Evolutionary conservation across 805 yeast species (phyloP), one percentile per base, ranked within the genome.

Genomic region (Candida easanensis): DNA sequence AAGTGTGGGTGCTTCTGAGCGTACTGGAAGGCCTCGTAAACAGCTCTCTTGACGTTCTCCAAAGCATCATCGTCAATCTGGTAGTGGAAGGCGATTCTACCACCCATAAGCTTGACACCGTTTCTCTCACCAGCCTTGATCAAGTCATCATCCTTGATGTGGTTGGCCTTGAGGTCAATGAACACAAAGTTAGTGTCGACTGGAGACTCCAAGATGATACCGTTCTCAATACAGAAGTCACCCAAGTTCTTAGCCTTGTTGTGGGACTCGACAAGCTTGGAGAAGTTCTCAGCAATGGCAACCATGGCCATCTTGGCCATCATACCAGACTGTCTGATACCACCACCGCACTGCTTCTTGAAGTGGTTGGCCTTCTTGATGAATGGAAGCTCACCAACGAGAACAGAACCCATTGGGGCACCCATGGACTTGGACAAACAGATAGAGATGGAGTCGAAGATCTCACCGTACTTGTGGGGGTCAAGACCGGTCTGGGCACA

Each of bases 291-390:
- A 44, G 85, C 80, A 39, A 91, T 71, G 16, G 95, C 95, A 38
- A 73, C 71, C 8, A 71, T 62, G 2, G 96, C 97, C 86, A 91
- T 89, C 36, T 77, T 69, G 2, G 95, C 72, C 50, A 90, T 69
- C 59, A 86, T 62, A 38, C 97, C 97, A 37, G 85, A 73, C 66
- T 90, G 98, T 60, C 97, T 75, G 38, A 90, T 79, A 47, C 97
- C 97, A 53, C 97, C 97, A 60, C 98, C 98, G 52, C 78, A 78
- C 68, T 91, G 97, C 58, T 90, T 90, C 55, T 84, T 84, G 70
- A 88, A 84, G 66, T 89, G 95, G 59, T 81, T 83, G 25, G 95
- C 89, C 57, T 79, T 81, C 51, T 68, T 65, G 48, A 89, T 80
- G 53, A 81, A 74, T 37, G 67, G 63, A 31, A 60, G 56, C 22